A percentile compares a stretch with the other conserved stretches of the same genome.
These are phyloP conservation scores for Cadophora sp. DNA, from an alignment of 2,329 filamentous ascomycete species.

Conservation along the genomic window DNA sequence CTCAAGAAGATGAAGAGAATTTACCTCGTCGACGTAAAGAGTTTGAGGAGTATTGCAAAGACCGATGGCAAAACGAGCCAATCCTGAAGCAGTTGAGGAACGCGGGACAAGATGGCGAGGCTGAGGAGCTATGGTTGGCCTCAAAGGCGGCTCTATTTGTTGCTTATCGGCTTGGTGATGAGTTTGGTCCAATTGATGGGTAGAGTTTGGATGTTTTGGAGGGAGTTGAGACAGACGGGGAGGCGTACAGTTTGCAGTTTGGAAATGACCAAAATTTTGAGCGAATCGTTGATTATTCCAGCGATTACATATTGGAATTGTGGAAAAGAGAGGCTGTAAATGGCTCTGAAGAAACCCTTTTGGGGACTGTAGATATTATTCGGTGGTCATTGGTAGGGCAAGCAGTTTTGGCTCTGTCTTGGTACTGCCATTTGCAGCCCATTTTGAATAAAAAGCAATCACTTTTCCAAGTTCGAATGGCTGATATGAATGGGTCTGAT, in stretches of 20 bases:
- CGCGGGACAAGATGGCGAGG: background rate
- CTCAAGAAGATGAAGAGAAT: background rate
- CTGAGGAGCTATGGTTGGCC: background rate
- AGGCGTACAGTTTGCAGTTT: background rate
- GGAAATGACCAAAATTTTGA: background rate
- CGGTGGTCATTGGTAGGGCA: too few relatives aligned
- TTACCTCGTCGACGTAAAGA: background rate
- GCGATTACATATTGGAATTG: background rate
- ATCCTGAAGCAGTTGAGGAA: background rate
- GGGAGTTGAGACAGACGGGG: background rate
- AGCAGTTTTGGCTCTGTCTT: too few relatives aligned
- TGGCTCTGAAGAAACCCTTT: background rate
- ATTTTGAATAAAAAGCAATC: too few relatives aligned
- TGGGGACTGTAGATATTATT: too few relatives aligned
- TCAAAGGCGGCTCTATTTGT: background rate
- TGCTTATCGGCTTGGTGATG: conserved; percentile 1
- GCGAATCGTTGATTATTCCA: background rate
- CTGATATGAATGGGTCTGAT: too few relatives aligned
- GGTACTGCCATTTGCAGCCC: too few relatives aligned
- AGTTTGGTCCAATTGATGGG: background rate
- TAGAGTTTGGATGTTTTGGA: background rate
- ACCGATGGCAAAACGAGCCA: background rate
- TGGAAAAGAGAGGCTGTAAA: background rate
- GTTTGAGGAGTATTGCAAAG: background rate
- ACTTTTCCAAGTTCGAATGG: too few relatives aligned